Evolutionary conservation across 805 yeast species (phyloP).

Genomic region (Metschnikowia colocasiae): DNA sequence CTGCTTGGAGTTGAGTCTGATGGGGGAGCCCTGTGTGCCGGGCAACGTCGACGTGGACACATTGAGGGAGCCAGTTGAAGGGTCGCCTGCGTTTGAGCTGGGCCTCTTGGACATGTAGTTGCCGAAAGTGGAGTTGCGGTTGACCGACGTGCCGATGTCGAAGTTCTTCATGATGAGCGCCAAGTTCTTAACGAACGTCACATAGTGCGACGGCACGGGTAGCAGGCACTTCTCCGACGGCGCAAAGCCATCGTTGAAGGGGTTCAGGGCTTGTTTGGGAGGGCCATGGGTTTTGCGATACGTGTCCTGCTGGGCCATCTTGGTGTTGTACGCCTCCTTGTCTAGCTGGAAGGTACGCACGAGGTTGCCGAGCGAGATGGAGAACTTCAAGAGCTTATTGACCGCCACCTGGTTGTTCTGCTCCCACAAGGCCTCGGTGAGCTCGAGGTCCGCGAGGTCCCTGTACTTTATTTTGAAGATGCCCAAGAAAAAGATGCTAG

Average conservation of each 20-base stretch:
- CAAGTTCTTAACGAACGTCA: slow-evolving; percentile 34
- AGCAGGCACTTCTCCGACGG: neutral
- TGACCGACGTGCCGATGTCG: slow-evolving; percentile 29
- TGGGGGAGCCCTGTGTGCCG: slow-evolving; percentile 30
- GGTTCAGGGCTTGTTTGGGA: slow-evolving; percentile 10
- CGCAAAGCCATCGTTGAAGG: slow-evolving; percentile 13
- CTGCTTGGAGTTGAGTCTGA: slow-evolving; percentile 37
- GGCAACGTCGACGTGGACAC: slow-evolving; percentile 5
- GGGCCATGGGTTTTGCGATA: neutral
- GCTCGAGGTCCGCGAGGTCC: slow-evolving; percentile 22
- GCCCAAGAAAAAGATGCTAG: slow-evolving; percentile 25
- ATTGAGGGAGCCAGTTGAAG: slow-evolving; percentile 5
- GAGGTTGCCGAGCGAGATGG: slow-evolving; percentile 41
- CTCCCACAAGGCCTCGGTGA: slow-evolving; percentile 17
- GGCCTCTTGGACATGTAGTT: neutral
- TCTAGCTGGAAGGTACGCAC: slow-evolving; percentile 35
- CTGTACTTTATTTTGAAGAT: slow-evolving; percentile 28
- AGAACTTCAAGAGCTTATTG: slow-evolving; percentile 36
- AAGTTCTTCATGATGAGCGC: slow-evolving; percentile 35
- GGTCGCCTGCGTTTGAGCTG: neutral
- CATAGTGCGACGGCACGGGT: slow-evolving; percentile 22
- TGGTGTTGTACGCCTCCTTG: slow-evolving; percentile 28
- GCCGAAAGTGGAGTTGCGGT: slow-evolving; percentile 1
- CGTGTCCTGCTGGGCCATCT: slow-evolving; percentile 17
- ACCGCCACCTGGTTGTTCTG: slow-evolving; percentile 30